phyloP scores from a whole-genome alignment of 1,284 basidiomycete genomes.

The Fomitopsis pinicola region DNA sequence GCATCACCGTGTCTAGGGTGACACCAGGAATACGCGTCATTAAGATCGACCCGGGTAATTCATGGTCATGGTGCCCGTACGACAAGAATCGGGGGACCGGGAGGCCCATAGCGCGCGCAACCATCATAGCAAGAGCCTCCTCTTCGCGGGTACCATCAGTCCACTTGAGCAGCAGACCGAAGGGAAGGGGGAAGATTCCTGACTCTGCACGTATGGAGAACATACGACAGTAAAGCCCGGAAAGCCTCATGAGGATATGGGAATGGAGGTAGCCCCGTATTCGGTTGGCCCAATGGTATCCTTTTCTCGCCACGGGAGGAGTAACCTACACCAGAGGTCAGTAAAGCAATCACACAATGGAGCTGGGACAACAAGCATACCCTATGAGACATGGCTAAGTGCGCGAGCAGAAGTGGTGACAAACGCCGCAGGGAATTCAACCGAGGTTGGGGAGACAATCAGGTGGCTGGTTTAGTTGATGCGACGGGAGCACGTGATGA shows the following conservation, averaged over 20 bases:
- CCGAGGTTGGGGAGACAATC: no score
- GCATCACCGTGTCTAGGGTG: not conserved
- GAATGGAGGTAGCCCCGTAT: not conserved
- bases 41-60: constrained; percentile 7
- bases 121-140: constrained; percentile 13
- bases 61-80: constrained; percentile 3
- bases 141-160: constrained; percentile 8
- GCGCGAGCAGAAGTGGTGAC: no score
- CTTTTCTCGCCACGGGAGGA: no score
- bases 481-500: no score
- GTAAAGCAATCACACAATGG: no score
- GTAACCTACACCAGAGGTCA: no score
- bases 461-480: no score
- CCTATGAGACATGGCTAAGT: no score
- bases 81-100: constrained; percentile 14
- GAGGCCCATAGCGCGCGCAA: constrained; percentile 13
- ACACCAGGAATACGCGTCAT: constrained; percentile 7
- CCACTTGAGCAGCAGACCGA: not conserved
- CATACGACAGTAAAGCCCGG: not conserved
- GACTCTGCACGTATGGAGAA: not conserved
- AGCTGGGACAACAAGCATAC: no score
- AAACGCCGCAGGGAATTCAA: no score
- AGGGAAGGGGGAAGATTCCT: not conserved
- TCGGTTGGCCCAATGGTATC: not conserved
- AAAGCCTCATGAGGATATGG: not conserved